Conservation (phyloP, 2,329 filamentous ascomycete genomes). For the Aspergillus thermomutatus region DNA sequence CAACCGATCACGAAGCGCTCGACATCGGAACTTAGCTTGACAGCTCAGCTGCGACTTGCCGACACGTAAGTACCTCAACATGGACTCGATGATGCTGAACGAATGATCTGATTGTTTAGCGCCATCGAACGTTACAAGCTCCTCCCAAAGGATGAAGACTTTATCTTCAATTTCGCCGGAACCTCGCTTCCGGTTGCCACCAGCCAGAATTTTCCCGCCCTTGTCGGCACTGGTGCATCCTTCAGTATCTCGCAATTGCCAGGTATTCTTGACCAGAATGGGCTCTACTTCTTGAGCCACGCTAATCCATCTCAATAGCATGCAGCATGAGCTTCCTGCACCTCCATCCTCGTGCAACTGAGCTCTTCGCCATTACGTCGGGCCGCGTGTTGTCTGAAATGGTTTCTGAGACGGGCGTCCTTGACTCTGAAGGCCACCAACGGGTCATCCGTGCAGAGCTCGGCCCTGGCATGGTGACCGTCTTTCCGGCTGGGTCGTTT, state of each 20-base stretch:
- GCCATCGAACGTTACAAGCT: slow-evolving; percentile 21
- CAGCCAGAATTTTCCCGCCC: slow-evolving; percentile 17
- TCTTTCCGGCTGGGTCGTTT: slow-evolving; percentile 24
- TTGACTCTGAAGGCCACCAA: slow-evolving; percentile 13
- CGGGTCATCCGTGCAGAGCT: slow-evolving; percentile 17
- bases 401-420: slow-evolving; percentile 15
- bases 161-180: slow-evolving; percentile 19
- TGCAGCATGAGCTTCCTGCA: slow-evolving; percentile 26
- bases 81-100: background rate
- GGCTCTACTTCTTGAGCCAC: background rate
- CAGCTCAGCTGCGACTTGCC: slow-evolving; percentile 18
- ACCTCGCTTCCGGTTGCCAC: slow-evolving; percentile 12
- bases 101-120: slow-evolving; percentile 3
- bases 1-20: slow-evolving; percentile 10
- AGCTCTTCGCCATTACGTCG: slow-evolving; percentile 18
- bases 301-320: slow-evolving; percentile 10
- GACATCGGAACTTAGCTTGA: slow-evolving; percentile 15
- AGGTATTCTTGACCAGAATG: slow-evolving; percentile 7
- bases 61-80: slow-evolving; percentile 14
- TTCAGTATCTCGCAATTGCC: slow-evolving; percentile 18
- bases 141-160: slow-evolving; percentile 19
- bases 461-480: slow-evolving; percentile 16
- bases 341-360: slow-evolving; percentile 23
- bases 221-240: slow-evolving; percentile 14
- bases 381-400: slow-evolving; percentile 19